Evolutionary conservation across 352 stramenopile species (phyloP).

Genomic region (Phytophthora macrochlamydospora): DNA sequence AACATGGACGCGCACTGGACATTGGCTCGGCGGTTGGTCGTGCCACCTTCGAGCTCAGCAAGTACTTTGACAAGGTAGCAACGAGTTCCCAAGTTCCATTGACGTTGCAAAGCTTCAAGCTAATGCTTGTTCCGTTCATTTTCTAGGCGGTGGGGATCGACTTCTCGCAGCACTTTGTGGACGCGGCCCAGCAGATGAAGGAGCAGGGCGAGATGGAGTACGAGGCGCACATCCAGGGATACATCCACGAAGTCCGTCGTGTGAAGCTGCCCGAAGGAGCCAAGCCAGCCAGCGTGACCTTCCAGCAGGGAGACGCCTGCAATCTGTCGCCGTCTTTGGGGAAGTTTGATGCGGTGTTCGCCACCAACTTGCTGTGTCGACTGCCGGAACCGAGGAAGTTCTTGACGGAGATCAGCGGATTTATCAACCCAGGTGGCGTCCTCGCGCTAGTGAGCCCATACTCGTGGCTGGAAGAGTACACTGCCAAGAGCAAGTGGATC

Average conservation of each 20-base stretch:
- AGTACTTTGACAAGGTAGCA: constrained; percentile 89
- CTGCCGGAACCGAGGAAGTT: constrained; percentile 93
- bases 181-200: constrained; percentile 90
- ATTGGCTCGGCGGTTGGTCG: constrained; percentile 95
- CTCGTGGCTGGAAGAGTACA: constrained; percentile 98
- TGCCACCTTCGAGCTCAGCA: constrained; percentile 93
- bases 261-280: constrained; percentile 69
- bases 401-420: constrained; percentile 78
- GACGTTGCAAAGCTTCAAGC: background rate
- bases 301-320: constrained; percentile 95
- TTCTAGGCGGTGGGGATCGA: constrained; percentile 91
- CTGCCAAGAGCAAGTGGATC: constrained; percentile 89
- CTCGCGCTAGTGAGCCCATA: constrained; percentile 96
- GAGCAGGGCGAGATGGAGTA: constrained; percentile 79
- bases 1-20: constrained; percentile 89
- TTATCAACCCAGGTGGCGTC: constrained; percentile 92
- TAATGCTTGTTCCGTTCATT: background rate
- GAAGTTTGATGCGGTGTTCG: constrained; percentile 95
- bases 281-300: constrained; percentile 75
- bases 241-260: constrained; percentile 68
- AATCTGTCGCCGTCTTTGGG: constrained; percentile 75
- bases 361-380: constrained; percentile 96
- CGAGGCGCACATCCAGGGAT: constrained; percentile 88
- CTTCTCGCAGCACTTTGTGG: constrained; percentile 92
- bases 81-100: no score